Evolutionary conservation across 2,329 filamentous ascomycete species (phyloP).

Genomic region (Colletotrichum viniferum): DNA sequence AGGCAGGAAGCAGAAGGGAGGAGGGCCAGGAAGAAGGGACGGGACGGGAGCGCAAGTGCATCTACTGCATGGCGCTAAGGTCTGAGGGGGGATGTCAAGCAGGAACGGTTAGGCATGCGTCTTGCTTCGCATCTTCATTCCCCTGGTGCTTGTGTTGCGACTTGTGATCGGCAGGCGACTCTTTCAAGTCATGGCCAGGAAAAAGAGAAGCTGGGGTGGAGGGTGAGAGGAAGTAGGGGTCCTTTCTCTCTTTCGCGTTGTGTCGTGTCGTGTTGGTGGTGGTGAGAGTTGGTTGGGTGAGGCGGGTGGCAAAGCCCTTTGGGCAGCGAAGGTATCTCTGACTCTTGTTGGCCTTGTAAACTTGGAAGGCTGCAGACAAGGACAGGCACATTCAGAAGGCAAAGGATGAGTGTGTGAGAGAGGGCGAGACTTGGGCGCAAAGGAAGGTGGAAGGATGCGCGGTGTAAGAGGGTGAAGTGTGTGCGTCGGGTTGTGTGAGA

Average conservation of each 20-base stretch:
- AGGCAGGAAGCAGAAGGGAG: not conserved
- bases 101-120: constrained; percentile 22
- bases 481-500: constrained; percentile 7
- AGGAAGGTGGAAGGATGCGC: constrained; percentile 1
- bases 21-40: constrained; percentile 14
- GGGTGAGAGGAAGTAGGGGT: not conserved
- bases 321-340: not conserved
- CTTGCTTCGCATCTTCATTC: constrained; percentile 20
- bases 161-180: constrained; percentile 18
- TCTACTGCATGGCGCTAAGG: constrained; percentile 24
- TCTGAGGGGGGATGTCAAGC: constrained; percentile 12
- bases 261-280: not conserved
- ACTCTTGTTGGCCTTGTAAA: not conserved
- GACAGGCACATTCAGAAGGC: not conserved
- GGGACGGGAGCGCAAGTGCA: constrained; percentile 22
- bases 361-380: constrained; percentile 5
- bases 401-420: not conserved
- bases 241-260: not conserved
- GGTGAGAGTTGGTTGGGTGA: not conserved
- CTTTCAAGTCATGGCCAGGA: constrained; percentile 16
- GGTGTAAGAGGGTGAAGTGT: constrained; percentile 8
- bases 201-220: not conserved
- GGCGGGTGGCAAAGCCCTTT: constrained; percentile 13
- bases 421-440: constrained; percentile 7
- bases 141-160: constrained; percentile 12